Conservation (phyloP, 2,329 filamentous ascomycete species). For the Fusarium guadeloupense region DNA sequence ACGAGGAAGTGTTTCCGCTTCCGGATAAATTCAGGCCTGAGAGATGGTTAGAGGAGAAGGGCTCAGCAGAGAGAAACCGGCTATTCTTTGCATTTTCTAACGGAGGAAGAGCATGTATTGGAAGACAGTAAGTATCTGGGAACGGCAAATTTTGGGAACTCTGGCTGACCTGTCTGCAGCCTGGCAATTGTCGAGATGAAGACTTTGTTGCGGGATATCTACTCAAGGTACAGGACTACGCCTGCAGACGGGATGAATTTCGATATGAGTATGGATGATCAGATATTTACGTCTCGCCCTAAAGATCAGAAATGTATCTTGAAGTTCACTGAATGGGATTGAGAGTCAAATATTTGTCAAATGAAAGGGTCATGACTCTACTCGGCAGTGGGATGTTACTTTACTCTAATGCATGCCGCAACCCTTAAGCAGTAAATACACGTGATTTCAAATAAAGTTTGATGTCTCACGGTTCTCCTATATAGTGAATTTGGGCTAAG, state of each 20-base stretch:
- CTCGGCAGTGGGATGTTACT: too few species aligned
- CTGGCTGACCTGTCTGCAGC: neutral
- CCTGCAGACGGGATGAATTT: conserved; percentile 6
- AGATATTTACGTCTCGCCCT: conserved; percentile 29
- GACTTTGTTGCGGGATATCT: conserved; percentile 19
- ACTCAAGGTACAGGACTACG: conserved; percentile 2
- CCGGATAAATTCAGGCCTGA: conserved; percentile 21
- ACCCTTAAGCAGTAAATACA: too few species aligned
- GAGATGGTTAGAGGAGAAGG: conserved; percentile 21
- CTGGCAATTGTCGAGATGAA: conserved; percentile 33
- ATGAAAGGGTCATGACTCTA: too few species aligned
- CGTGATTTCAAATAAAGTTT: too few species aligned
- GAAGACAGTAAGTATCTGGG: conserved; percentile 28
- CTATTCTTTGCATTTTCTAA: conserved; percentile 28
- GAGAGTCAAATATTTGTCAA: neutral
- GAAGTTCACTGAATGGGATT: conserved; percentile 22
- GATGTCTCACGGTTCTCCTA: too few species aligned
- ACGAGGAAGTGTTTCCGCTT: conserved; percentile 4
- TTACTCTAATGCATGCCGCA: too few species aligned
- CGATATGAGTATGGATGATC: conserved; percentile 31
- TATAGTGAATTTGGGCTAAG: too few species aligned
- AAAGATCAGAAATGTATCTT: conserved; percentile 27
- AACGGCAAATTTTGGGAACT: rapidly evolving
- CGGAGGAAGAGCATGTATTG: conserved; percentile 27
- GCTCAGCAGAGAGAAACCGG: conserved; percentile 5